Evolutionary conservation across 331 rosid species (phyloP), one percentile per base, ranked within the genome.

Genomic region (Acacia concinna): DNA sequence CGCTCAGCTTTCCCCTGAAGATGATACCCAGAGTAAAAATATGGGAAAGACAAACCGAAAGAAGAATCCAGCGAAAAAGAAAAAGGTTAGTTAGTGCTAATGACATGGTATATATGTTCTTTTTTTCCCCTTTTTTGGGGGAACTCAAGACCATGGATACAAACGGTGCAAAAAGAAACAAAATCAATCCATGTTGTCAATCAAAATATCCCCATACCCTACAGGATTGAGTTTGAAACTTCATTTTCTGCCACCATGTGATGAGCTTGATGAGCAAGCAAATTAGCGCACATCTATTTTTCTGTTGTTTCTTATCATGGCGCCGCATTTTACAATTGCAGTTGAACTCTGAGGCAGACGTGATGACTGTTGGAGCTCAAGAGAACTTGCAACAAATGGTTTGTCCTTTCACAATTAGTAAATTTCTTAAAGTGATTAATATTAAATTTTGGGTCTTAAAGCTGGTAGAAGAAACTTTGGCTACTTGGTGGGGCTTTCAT

Each of bases 341-440:
- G 99, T 82, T 87, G 89, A 90, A 83, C 84, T 71, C 88, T 9
- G 98, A 96, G 65, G 86, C 91, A 1, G 97, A 91, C 77, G 93
- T 87, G 80, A 79, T 93, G 81, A 78, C 93, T 57, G 90, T 86
- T 79, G 97, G 94, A 63, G 83, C 97, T 76, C 93, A 91, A 84
- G 98, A 93, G 44, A 89, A 89, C 93, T 82, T 90, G 87, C 99
- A 96, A 79, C 99, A 91, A 82, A 90, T 96, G 99, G 99, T 96
- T 88, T 79, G 99, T 87, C 71, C 80, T 71, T 69, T 57, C 67
- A 49, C 54, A 11, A 28, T 35, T 68, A 12, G 72, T 38, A 80
- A 28, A 56, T 70, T 77, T 51, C 74, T 74, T 20, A 70, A 76
- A 18, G 54, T 46, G 78, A 66, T 75, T 32, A 72, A 60, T 75